phyloP scores from a whole-genome alignment of 2,329 filamentous ascomycete genomes.

The Aspergillus caelatus region DNA sequence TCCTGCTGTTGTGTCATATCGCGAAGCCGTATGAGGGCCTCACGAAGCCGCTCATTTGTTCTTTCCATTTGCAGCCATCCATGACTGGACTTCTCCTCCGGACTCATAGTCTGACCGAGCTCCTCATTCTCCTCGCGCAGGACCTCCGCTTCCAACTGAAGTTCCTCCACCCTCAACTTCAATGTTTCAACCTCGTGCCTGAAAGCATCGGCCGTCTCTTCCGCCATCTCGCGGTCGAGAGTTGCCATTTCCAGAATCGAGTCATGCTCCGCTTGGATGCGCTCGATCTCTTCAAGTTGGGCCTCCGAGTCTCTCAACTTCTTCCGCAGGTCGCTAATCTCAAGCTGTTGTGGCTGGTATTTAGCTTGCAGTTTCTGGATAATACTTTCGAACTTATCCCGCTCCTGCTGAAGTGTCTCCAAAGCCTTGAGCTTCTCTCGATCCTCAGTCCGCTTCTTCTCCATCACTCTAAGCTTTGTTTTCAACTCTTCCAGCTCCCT shows the following conservation, averaged over 20 bases:
- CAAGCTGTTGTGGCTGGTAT: slow-evolving; percentile 80
- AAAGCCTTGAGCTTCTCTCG: slow-evolving; percentile 80
- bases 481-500: slow-evolving; percentile 85
- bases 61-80: slow-evolving; percentile 92
- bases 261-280: slow-evolving; percentile 81
- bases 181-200: slow-evolving; percentile 79
- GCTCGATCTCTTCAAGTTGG: slow-evolving; percentile 70
- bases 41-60: slow-evolving; percentile 82
- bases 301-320: slow-evolving; percentile 75
- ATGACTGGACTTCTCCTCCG: slow-evolving; percentile 82
- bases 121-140: slow-evolving; percentile 85
- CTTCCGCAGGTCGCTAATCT: slow-evolving; percentile 75
- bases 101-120: slow-evolving; percentile 78
- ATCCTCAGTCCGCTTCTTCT: slow-evolving; percentile 84
- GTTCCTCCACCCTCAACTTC: slow-evolving; percentile 76
- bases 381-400: slow-evolving; percentile 67
- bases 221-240: slow-evolving; percentile 92
- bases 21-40: slow-evolving; percentile 80
- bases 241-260: slow-evolving; percentile 81
- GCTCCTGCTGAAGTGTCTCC: slow-evolving; percentile 69
- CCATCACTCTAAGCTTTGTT: slow-evolving; percentile 81
- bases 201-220: slow-evolving; percentile 82
- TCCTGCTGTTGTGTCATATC: slow-evolving; percentile 88
- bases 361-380: slow-evolving; percentile 91
- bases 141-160: slow-evolving; percentile 85